These are phyloP conservation scores for Neofusicoccum umdonicola DNA, from an alignment of 2,329 filamentous ascomycete genomes.

Conservation along the genomic window DNA sequence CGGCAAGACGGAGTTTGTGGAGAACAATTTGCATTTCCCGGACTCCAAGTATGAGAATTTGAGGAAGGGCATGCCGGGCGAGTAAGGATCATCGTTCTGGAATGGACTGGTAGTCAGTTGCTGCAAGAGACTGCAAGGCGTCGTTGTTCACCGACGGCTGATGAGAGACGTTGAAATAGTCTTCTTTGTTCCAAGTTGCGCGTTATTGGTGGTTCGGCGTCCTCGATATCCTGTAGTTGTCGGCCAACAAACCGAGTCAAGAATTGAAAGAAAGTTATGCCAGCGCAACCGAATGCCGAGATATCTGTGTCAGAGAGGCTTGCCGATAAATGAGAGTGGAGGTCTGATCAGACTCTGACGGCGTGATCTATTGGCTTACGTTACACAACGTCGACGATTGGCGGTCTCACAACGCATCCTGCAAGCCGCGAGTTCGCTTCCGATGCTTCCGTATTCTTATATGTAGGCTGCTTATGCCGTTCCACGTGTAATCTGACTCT, in stretches of 20 bases:
- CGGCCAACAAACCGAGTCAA: background rate
- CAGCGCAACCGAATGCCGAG: too few species aligned
- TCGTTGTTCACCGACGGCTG: background rate
- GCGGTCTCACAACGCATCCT: too few species aligned
- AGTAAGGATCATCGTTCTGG: constrained; percentile 20
- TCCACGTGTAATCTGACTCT: background rate
- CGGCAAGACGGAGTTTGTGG: constrained; percentile 44
- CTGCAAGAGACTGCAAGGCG: background rate
- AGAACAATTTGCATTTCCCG: constrained; percentile 53
- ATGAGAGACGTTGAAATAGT: background rate
- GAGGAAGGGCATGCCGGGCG: constrained; percentile 40
- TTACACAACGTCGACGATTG: background rate
- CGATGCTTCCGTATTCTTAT: background rate
- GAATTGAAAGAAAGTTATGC: background rate
- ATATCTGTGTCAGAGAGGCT: too few species aligned
- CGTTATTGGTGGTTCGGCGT: background rate
- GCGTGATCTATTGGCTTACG: background rate
- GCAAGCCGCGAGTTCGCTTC: background rate
- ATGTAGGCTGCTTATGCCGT: too few species aligned
- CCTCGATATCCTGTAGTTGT: background rate
- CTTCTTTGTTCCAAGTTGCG: background rate
- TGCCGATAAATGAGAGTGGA: background rate
- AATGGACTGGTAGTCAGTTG: background rate
- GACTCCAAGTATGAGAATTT: constrained; percentile 56
- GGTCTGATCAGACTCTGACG: background rate